These are phyloP conservation scores for Mycothermus thermophilus DNA, from an alignment of 495 filamentous ascomycete species.

Conservation along the genomic window DNA sequence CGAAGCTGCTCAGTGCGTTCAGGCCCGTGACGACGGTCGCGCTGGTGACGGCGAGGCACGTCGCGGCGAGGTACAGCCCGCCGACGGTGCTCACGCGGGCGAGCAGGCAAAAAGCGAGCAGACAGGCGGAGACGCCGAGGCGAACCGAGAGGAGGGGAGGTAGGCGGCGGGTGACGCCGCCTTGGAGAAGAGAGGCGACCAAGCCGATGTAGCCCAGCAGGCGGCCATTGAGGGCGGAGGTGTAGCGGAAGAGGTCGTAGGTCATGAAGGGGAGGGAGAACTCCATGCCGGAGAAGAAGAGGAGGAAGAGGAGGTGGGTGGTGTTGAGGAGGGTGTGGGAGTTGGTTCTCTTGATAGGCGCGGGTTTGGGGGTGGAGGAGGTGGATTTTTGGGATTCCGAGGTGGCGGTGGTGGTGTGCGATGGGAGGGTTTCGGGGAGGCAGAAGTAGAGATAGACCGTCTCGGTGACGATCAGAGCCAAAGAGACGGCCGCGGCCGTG, in stretches of 20 bases:
- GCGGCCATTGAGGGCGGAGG: slow-evolving; percentile 66
- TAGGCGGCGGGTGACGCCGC: slow-evolving; percentile 64
- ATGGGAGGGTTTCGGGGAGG: slow-evolving; percentile 79
- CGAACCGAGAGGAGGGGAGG: slow-evolving; percentile 67
- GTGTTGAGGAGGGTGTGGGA: slow-evolving; percentile 69
- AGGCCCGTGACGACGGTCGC: slow-evolving; percentile 90
- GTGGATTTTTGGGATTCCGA: slow-evolving; percentile 15
- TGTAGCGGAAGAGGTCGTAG: slow-evolving; percentile 74
- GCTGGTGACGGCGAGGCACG: slow-evolving; percentile 71
- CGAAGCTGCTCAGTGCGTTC: slow-evolving; percentile 82
- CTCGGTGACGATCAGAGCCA: slow-evolving; percentile 71
- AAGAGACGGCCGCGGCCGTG: slow-evolving; percentile 70
- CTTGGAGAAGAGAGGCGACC: slow-evolving; percentile 82
- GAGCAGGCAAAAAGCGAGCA: slow-evolving; percentile 67
- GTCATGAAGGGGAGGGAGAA: slow-evolving; percentile 95
- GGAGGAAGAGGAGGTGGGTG: slow-evolving; percentile 78
- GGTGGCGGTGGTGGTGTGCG: slow-evolving; percentile 17
- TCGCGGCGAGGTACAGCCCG: slow-evolving; percentile 66
- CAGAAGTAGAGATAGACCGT: slow-evolving; percentile 75
- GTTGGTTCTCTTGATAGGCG: slow-evolving; percentile 48
- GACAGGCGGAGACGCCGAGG: slow-evolving; percentile 62
- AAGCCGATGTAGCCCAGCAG: slow-evolving; percentile 87
- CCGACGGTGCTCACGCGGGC: slow-evolving; percentile 47
- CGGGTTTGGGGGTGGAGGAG: slow-evolving; percentile 5
- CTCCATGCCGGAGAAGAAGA: slow-evolving; percentile 96